Conservation (phyloP, 2,329 filamentous ascomycete genomes). For the Cladophialophora yegresii region DNA sequence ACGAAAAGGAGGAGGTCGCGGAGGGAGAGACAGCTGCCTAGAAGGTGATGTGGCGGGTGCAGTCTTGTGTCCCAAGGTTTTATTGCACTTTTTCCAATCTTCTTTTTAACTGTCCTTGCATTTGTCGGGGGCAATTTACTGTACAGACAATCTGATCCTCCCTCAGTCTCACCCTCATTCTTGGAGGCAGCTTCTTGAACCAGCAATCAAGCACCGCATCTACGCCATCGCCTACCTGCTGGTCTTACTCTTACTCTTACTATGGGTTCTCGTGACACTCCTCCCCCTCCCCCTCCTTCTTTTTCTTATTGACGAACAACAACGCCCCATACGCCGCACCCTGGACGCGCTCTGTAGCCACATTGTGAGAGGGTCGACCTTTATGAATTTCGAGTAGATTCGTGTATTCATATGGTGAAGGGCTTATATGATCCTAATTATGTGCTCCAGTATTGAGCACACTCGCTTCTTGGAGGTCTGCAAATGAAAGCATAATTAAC, state of each 20-base stretch:
- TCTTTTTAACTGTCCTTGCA: no score
- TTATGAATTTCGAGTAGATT: not conserved
- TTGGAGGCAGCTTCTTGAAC: no score
- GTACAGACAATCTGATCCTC: no score
- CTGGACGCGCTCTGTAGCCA: constrained; percentile 23
- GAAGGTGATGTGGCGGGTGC: not conserved
- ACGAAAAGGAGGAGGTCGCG: not conserved
- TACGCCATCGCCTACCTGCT: no score
- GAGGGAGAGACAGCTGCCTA: not conserved
- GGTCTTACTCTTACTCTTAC: no score
- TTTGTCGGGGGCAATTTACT: no score
- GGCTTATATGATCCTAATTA: not conserved
- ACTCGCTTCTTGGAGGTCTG: not conserved
- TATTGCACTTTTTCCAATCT: no score
- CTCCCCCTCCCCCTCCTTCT: no score
- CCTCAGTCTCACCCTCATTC: no score
- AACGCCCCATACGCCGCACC: constrained; percentile 28
- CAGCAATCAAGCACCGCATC: no score
- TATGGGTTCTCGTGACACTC: no score
- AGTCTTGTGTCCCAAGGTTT: no score
- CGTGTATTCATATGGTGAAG: not conserved
- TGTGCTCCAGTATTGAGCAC: not conserved
- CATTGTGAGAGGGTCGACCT: not conserved
- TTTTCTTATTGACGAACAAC: constrained; percentile 32
- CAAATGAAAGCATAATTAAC: not conserved